phyloP scores from a whole-genome alignment of 805 yeast species.

The Pichia thaimueangensis region DNA sequence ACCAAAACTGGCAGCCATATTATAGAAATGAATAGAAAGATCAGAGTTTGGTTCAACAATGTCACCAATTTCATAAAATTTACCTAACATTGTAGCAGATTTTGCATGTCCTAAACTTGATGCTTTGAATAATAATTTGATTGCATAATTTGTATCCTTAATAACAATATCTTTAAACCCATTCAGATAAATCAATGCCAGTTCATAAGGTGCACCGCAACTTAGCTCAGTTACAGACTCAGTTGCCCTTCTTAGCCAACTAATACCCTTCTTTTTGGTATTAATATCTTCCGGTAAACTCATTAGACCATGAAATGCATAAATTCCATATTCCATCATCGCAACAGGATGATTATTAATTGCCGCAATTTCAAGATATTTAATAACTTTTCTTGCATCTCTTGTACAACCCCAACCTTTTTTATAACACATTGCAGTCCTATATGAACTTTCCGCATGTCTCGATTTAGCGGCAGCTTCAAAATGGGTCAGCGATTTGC shows the following conservation, averaged over 20 bases:
- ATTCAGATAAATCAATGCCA: constrained; percentile 73
- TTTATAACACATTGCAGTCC: constrained; percentile 87
- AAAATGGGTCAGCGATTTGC: constrained; percentile 70
- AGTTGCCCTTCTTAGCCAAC: constrained; percentile 87
- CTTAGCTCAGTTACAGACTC: constrained; percentile 77
- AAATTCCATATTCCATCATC: constrained; percentile 85
- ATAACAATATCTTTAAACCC: constrained; percentile 87
- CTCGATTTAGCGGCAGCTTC: constrained; percentile 91
- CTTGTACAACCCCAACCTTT: constrained; percentile 90
- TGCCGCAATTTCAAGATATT: constrained; percentile 80
- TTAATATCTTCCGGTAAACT: constrained; percentile 64
- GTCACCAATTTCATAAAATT: constrained; percentile 77
- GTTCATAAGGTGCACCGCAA: constrained; percentile 91
- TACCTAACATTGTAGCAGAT: constrained; percentile 75
- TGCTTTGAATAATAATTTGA: constrained; percentile 78
- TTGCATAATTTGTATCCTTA: constrained; percentile 76
- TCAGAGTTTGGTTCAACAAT: constrained; percentile 71
- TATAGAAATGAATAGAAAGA: constrained; percentile 85
- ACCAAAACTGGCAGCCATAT: constrained; percentile 83
- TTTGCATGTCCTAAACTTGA: constrained; percentile 83
- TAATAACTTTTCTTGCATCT: constrained; percentile 81
- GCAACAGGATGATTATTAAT: constrained; percentile 94
- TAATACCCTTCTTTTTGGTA: constrained; percentile 79
- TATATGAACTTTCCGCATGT: constrained; percentile 84
- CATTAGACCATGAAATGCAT: constrained; percentile 78